Base-by-base conservation (phyloP, 2,329 filamentous ascomycete genomes). In the Chrysoporthe cubensis region DNA sequence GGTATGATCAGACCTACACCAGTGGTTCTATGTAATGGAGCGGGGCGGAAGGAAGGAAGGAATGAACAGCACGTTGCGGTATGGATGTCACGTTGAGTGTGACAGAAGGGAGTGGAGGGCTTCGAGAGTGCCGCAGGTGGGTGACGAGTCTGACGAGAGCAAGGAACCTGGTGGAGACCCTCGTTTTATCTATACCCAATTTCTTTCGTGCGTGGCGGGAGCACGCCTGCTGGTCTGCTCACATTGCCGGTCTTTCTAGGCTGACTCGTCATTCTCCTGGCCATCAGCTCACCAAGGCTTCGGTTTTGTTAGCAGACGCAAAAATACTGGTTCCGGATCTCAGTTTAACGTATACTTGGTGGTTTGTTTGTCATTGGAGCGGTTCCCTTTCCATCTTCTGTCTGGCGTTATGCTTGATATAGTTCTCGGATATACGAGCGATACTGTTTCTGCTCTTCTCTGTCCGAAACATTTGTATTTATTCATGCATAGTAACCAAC, bases 121-220 rank as follows among this genome's bases (percentile, higher is more conserved):
- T n/a, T 57, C n/a, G 16, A 57, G 2, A n/a, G 6, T 37, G 48
- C 21, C 16, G 14, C 18, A 37, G 54, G 6, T 44, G n/a, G 48
- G n/a, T 64, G n/a, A 40, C 54, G 54, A 32, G 32, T 18, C 40
- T 57, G 40, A 26, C 18, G 37, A 18, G 57, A 26, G 18, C n/a
- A 57, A 50, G 40, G 18, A 52, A 14, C 4, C 13, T 48, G 44
- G 46, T 26, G 43, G 50, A 52, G 43, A 61, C 66, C 62, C 46
- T 69, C 62, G 34, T 65, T 68, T 63, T 63, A 50, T 63, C 65
- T 65, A 68, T 68, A 69, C 68, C 68, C 65, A 32, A 43, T 52
- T 56, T 16, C 43, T 62, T 21, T 60, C 40, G 34, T n/a, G 52
- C 26, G 56, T 21, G 16, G 18, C 61, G 52, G 64, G 44, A 32